A percentile compares a stretch with the other conserved stretches of the same genome.
Evolutionary conservation across 345 rosid genomes (phyloP).

Genomic region (Moringa oleifera): DNA sequence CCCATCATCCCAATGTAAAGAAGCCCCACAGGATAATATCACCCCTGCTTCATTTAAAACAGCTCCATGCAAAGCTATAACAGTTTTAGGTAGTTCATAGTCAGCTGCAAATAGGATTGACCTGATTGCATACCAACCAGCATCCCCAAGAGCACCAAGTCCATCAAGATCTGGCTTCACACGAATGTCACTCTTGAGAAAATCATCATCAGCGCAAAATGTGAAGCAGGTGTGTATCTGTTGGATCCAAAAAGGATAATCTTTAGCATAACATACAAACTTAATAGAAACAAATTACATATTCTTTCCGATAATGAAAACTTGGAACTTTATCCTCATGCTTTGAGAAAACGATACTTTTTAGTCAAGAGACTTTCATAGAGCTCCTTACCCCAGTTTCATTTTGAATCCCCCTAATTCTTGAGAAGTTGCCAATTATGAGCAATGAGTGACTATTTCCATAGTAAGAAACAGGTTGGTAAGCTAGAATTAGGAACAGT

Average conservation of each 20-base stretch:
- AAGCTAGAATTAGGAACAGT: too few relatives aligned
- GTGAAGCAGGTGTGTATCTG: slow-evolving; percentile 66
- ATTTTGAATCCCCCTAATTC: too few relatives aligned
- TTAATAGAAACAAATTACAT: too few relatives aligned
- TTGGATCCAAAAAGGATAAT: neutral
- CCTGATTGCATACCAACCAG: slow-evolving; percentile 82
- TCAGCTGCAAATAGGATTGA: slow-evolving; percentile 49
- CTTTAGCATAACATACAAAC: neutral
- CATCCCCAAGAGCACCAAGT: slow-evolving; percentile 83
- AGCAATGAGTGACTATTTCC: too few relatives aligned
- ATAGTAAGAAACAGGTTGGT: too few relatives aligned
- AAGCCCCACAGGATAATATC: slow-evolving; percentile 62
- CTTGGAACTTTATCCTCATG: too few relatives aligned
- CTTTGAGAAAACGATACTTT: too few relatives aligned
- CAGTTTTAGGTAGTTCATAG: slow-evolving; percentile 61
- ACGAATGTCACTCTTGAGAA: slow-evolving; percentile 61
- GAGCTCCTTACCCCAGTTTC: too few relatives aligned
- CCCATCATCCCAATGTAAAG: slow-evolving; percentile 64
- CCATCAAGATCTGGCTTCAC: slow-evolving; percentile 83
- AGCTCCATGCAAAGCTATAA: slow-evolving; percentile 40
- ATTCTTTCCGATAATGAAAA: too few relatives aligned
- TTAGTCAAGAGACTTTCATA: too few relatives aligned
- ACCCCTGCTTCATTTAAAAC: slow-evolving; percentile 61
- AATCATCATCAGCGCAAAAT: slow-evolving; percentile 39
- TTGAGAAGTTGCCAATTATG: too few relatives aligned